Percentiles rank a stretch among this genome's conserved stretches.
These are phyloP conservation scores for Arthroderma sp. DNA, from an alignment of 2,329 filamentous ascomycete genomes.

Conservation along the genomic window DNA sequence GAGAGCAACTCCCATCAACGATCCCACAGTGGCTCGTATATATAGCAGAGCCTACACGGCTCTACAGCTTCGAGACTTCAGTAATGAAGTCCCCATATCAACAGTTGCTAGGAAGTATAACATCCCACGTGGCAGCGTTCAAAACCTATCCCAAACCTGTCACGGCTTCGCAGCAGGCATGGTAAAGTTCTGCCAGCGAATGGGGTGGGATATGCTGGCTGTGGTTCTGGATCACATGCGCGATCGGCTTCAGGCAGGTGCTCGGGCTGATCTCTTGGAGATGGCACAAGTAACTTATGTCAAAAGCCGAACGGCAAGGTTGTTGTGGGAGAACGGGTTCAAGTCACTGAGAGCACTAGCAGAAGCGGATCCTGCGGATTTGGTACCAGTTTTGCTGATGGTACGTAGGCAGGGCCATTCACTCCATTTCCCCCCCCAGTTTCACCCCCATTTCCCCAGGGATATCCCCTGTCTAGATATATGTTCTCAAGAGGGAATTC, in stretches of 20 bases:
- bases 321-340: constrained; percentile 67
- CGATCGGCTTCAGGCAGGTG: constrained; percentile 59
- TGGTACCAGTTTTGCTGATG: constrained; percentile 60
- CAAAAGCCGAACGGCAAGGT: constrained; percentile 60
- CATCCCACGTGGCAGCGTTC: constrained; percentile 55
- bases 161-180: constrained; percentile 68
- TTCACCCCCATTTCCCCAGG: not conserved
- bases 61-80: constrained; percentile 64
- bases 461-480: too few species aligned
- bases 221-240: constrained; percentile 63
- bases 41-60: constrained; percentile 63
- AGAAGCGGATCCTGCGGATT: constrained; percentile 53
- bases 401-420: constrained; percentile 22
- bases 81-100: constrained; percentile 61
- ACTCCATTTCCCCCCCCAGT: not conserved
- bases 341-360: constrained; percentile 54
- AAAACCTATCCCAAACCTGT: constrained; percentile 60
- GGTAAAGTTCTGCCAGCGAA: constrained; percentile 64
- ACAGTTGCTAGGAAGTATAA: constrained; percentile 57
- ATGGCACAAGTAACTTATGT: constrained; percentile 60
- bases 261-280: constrained; percentile 55
- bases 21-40: constrained; percentile 47
- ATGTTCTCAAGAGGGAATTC: too few species aligned
- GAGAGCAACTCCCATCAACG: constrained; percentile 48
- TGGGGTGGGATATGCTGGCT: constrained; percentile 62